Evolutionary conservation across 164 flowering plant genomes (phyloP).

Genomic region (Santalum album): DNA sequence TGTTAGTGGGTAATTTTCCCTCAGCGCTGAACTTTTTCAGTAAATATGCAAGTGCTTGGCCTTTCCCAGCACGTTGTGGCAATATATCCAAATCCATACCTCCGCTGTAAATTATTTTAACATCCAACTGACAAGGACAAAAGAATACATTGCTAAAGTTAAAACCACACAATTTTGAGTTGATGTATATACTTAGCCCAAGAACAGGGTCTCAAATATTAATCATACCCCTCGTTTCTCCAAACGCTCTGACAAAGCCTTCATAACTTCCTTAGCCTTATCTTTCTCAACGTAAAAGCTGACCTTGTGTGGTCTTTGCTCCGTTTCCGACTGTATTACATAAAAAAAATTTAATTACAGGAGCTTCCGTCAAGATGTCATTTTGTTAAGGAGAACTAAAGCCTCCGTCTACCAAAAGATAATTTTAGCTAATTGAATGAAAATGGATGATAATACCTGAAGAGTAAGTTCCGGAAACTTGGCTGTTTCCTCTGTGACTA

Average conservation of each 20-base stretch:
- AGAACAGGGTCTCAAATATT: background rate
- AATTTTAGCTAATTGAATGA: background rate
- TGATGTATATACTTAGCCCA: background rate
- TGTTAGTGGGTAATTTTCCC: constrained; percentile 49
- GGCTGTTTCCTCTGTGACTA: constrained; percentile 71
- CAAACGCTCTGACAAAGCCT: constrained; percentile 43
- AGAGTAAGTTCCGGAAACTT: constrained; percentile 70
- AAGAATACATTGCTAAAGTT: background rate
- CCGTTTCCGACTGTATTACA: constrained; percentile 71
- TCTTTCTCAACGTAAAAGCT: constrained; percentile 83
- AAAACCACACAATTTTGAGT: background rate
- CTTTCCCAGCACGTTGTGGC: constrained; percentile 87
- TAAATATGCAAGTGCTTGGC: constrained; percentile 84
- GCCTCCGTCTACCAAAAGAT: background rate
- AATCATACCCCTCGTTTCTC: constrained; percentile 74
- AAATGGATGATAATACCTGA: constrained; percentile 46
- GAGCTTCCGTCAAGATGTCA: constrained; percentile 2
- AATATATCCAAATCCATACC: constrained; percentile 71
- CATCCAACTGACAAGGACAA: constrained; percentile 58
- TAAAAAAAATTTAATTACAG: constrained; percentile 5
- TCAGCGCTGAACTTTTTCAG: constrained; percentile 45
- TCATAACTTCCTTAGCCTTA: constrained; percentile 61
- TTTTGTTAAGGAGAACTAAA: too few relatives aligned
- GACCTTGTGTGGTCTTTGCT: constrained; percentile 85
- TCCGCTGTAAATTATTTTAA: constrained; percentile 77